Evolutionary conservation across 1,284 basidiomycete species (phyloP).

Genomic region (Cryptococcus sp.): DNA sequence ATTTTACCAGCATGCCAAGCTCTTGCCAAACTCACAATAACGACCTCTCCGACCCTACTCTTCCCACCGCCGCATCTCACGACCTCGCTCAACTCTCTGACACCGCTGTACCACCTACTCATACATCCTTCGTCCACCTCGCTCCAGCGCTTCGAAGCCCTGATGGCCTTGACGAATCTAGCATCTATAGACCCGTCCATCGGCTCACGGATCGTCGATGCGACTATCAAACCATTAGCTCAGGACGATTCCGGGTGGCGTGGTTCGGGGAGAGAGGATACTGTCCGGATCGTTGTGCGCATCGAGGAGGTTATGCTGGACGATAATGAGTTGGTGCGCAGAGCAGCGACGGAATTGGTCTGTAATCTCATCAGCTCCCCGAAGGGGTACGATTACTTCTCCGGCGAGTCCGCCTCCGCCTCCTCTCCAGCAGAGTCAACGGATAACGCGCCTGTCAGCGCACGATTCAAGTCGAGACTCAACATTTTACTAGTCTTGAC

Average conservation of each 20-base stretch:
- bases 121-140: conserved; percentile 67
- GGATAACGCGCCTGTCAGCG: conserved; percentile 33
- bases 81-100: conserved; percentile 74
- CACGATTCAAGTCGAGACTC: conserved; percentile 63
- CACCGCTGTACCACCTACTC: conserved; percentile 72
- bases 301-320: conserved; percentile 81
- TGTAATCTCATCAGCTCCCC: conserved; percentile 87
- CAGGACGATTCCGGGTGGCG: conserved; percentile 18
- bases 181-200: conserved; percentile 71
- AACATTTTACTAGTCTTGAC: conserved; percentile 81
- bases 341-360: conserved; percentile 87
- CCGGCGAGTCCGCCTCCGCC: conserved; percentile 30
- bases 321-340: conserved; percentile 75
- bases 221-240: conserved; percentile 29
- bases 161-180: conserved; percentile 95
- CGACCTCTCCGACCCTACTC: conserved; percentile 81
- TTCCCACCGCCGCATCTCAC: conserved; percentile 71
- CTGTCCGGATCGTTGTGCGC: conserved; percentile 61
- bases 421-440: conserved; percentile 18
- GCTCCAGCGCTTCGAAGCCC: conserved; percentile 84
- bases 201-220: conserved; percentile 61
- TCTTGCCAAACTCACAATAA: conserved; percentile 88
- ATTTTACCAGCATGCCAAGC: conserved; percentile 78
- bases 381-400: conserved; percentile 62
- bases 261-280: conserved; percentile 16